These are phyloP conservation scores for Ustilago crameri DNA, from an alignment of 1,284 basidiomycete genomes.

Conservation along the genomic window DNA sequence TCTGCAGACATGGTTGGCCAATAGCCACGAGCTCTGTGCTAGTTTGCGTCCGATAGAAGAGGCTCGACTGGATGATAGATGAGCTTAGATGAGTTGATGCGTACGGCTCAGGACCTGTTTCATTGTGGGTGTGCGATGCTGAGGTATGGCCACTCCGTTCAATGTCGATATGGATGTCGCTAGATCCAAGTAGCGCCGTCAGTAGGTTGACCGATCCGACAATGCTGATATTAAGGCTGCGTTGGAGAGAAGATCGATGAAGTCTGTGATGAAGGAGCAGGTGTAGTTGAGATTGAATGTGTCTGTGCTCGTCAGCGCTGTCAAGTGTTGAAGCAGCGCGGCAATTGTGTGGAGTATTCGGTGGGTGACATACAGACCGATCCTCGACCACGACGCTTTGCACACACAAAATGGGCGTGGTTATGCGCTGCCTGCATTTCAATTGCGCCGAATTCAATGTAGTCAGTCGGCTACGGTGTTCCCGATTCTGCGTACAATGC, in stretches of 20 bases:
- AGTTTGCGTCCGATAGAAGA: too few relatives aligned
- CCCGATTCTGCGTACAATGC: too few relatives aligned
- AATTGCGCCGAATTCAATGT: too few relatives aligned
- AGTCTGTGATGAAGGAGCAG: background rate
- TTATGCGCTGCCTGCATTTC: too few relatives aligned
- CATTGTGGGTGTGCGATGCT: slow-evolving; percentile 13
- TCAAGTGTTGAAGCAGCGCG: background rate
- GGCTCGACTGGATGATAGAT: background rate
- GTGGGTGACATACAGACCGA: too few relatives aligned
- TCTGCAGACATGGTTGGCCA: background rate
- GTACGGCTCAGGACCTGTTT: background rate
- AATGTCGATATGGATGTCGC: background rate
- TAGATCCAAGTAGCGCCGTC: too few relatives aligned
- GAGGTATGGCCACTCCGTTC: background rate
- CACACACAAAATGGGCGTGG: too few relatives aligned
- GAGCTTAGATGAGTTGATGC: slow-evolving; percentile 3
- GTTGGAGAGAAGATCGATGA: background rate
- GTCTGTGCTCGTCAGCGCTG: background rate
- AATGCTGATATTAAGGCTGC: too few relatives aligned
- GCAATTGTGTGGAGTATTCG: slow-evolving; percentile 6
- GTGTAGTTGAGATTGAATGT: background rate
- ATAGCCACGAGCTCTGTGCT: too few relatives aligned
- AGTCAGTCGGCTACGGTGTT: too few relatives aligned
- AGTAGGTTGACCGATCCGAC: too few relatives aligned
- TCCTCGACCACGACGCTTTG: too few relatives aligned